phyloP scores from a whole-genome alignment of 345 rosid species.

The Lenwebbia sp. region DNA sequence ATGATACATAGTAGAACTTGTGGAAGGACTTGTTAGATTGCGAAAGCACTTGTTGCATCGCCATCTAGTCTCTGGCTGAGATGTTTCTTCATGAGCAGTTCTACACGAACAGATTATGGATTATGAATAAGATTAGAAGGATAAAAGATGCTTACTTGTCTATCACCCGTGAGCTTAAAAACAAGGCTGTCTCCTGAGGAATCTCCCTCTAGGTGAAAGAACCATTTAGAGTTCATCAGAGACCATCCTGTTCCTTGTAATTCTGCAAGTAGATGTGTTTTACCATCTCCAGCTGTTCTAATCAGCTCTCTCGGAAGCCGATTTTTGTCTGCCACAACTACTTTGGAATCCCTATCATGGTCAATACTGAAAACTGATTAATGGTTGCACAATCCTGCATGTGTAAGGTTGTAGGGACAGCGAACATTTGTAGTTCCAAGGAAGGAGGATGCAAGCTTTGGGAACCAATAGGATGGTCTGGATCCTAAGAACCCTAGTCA shows the following conservation, averaged over 20 bases:
- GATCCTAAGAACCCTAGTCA: background rate
- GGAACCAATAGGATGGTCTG: background rate
- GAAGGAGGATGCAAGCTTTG: background rate
- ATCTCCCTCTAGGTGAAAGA: background rate
- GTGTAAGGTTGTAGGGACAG: background rate
- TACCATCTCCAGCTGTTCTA: background rate
- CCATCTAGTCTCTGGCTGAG: background rate
- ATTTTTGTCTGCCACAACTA: background rate
- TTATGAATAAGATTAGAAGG: background rate
- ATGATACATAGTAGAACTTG: background rate
- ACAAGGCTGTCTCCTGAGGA: background rate
- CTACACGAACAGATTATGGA: background rate
- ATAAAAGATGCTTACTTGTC: background rate
- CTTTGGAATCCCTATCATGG: background rate
- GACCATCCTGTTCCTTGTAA: constrained; percentile 8
- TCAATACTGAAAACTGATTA: background rate
- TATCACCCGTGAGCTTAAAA: constrained; percentile 6
- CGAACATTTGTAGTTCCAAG: background rate
- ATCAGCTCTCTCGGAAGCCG: constrained; percentile 1
- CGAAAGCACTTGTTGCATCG: background rate
- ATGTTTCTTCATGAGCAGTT: background rate
- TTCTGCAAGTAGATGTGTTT: constrained; percentile 8
- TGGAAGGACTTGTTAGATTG: background rate
- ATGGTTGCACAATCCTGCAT: background rate
- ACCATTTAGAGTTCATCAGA: constrained; percentile 3